Base-by-base conservation (phyloP, 106 monocot genomes). In the Dioscorea dumetorum region DNA sequence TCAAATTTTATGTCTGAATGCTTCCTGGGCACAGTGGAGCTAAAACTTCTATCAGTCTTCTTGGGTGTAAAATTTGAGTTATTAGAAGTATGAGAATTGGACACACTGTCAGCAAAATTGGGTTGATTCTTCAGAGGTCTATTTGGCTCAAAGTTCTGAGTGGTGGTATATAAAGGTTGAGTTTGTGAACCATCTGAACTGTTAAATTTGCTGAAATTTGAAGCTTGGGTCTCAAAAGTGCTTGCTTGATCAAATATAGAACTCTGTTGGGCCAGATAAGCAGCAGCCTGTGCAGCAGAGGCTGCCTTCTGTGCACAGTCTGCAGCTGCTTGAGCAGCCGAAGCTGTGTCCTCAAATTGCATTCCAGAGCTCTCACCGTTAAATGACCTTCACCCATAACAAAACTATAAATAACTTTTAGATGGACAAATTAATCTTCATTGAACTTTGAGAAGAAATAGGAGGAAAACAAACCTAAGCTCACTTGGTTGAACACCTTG, bases 281-380 rank as follows among this genome's bases (percentile, higher is more conserved):
- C 86, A 50, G 91, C 86, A 70, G 89, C 81, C 63, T 80, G 80
- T 57, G 91, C 91, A 35, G 88, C 91, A 24, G 70, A 69, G 57
- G 70, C 81, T 63, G 88, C 88, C 68, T 73, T 71, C 72, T 79
- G 76, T 48, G 91, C 91, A 67, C 81, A 82, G 33, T 86, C 88
- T 58, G 74, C 82, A 62, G 88, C 91, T 69, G 86, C 95, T 77
- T 74, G 77, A 64, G 86, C 91, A 48, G 95, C 86, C 34, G 79
- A 74, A 61, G 75, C 79, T 19, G 82, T 41, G 73, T 88, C 88
- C 22, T 77, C 81, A 82, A 88, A 85, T 62, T 79, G 65, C 76
- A 80, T 64, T 12, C 33, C 34, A 23, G 49, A 35, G 13, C 33
- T 68, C 15, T 56, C 76, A 23, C 57, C 70, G 56, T 20, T 62